phyloP scores from a whole-genome alignment of 805 yeast genomes.

The Lipomyces kockii region DNA sequence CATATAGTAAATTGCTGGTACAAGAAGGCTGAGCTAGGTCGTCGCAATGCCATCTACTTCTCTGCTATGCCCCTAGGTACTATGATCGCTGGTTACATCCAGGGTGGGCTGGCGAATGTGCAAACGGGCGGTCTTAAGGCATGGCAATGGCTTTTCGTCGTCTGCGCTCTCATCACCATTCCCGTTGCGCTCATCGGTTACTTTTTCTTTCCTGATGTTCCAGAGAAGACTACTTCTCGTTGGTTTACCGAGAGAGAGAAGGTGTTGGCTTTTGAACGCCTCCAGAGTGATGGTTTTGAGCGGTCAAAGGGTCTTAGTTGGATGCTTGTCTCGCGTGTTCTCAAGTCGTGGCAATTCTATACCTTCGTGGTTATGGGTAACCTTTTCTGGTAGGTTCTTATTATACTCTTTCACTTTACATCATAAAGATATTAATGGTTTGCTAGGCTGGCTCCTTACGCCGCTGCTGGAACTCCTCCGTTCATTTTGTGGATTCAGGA shows the following conservation, averaged over 20 bases:
- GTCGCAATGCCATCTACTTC: slow-evolving; percentile 65
- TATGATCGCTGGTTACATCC: slow-evolving; percentile 65
- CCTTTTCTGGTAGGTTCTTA: slow-evolving; percentile 27
- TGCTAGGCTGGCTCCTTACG: slow-evolving; percentile 39
- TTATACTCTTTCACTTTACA: too few species aligned
- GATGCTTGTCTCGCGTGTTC: slow-evolving; percentile 52
- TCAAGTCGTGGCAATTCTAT: slow-evolving; percentile 55
- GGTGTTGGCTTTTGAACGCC: slow-evolving; percentile 54
- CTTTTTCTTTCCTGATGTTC: slow-evolving; percentile 68
- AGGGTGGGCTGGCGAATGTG: slow-evolving; percentile 58
- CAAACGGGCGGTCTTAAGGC: slow-evolving; percentile 59
- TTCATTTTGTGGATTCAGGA: slow-evolving; percentile 67
- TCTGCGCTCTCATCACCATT: slow-evolving; percentile 66
- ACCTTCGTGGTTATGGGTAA: slow-evolving; percentile 48
- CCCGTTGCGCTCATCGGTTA: slow-evolving; percentile 62
- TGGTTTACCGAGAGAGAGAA: slow-evolving; percentile 63
- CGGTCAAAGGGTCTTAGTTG: slow-evolving; percentile 38
- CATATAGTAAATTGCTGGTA: slow-evolving; percentile 51
- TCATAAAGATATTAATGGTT: too few species aligned
- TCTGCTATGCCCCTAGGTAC: slow-evolving; percentile 67
- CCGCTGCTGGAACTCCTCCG: slow-evolving; percentile 58
- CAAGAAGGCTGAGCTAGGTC: slow-evolving; percentile 58
- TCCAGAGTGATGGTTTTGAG: slow-evolving; percentile 48
- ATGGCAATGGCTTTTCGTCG: slow-evolving; percentile 76
- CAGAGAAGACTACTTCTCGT: slow-evolving; percentile 58